Conservation (phyloP, 1,284 basidiomycete genomes). For the Butyriboletus appendiculatus region DNA sequence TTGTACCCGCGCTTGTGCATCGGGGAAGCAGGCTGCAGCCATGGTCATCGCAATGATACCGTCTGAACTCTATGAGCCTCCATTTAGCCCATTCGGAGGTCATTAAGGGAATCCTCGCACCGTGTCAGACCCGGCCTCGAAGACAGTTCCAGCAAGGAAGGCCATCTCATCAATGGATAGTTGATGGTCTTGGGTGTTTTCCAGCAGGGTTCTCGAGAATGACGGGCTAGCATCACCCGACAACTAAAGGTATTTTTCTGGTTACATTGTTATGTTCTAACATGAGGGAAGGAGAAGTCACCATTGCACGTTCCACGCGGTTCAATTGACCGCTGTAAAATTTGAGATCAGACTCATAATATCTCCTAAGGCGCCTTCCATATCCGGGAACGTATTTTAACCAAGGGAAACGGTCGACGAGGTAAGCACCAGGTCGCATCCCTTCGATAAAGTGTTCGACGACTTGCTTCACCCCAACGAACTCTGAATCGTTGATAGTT, state of each 20-base stretch:
- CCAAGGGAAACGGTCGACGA: slow-evolving; percentile 60
- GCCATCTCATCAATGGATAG: slow-evolving; percentile 56
- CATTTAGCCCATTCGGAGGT: background rate
- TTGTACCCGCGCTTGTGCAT: slow-evolving; percentile 55
- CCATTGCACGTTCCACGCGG: slow-evolving; percentile 47
- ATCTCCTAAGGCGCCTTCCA: slow-evolving; percentile 30
- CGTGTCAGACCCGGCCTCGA: slow-evolving; percentile 67
- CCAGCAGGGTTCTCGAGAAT: slow-evolving; percentile 58
- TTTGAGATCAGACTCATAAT: slow-evolving; percentile 54
- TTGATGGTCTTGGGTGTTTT: slow-evolving; percentile 49
- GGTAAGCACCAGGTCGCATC: slow-evolving; percentile 56
- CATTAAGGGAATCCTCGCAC: slow-evolving; percentile 20
- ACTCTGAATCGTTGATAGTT: slow-evolving; percentile 56
- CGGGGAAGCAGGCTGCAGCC: slow-evolving; percentile 64
- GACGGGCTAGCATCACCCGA: slow-evolving; percentile 42
- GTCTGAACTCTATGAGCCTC: slow-evolving; percentile 43
- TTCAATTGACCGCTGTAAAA: slow-evolving; percentile 54
- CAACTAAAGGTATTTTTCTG: slow-evolving; percentile 15
- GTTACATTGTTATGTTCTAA: background rate
- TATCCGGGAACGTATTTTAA: slow-evolving; percentile 42
- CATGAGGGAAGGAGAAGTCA: slow-evolving; percentile 13
- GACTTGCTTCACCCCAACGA: slow-evolving; percentile 50
- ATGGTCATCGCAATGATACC: slow-evolving; percentile 58
- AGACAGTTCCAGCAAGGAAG: slow-evolving; percentile 63
- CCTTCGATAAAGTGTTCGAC: slow-evolving; percentile 51